These are phyloP conservation scores for Geranium incanum DNA, from an alignment of 441 rosid genomes.

Conservation along the genomic window DNA sequence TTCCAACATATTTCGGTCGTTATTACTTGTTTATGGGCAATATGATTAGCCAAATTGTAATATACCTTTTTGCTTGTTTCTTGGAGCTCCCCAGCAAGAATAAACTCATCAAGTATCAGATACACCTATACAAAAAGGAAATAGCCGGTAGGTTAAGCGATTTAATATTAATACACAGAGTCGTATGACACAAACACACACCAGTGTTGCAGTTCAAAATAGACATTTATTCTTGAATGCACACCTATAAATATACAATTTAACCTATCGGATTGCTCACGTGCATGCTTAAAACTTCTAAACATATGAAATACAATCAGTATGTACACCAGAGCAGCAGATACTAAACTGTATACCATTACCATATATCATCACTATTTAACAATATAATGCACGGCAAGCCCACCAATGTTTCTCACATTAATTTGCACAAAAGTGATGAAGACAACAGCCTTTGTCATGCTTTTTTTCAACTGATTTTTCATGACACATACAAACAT, in stretches of 20 bases:
- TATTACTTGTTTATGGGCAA: neutral
- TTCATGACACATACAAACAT: neutral
- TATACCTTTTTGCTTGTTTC: conserved; percentile 95
- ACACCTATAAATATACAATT: neutral
- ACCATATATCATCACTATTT: neutral
- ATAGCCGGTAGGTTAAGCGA: neutral
- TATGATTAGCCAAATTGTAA: neutral
- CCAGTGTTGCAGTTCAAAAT: neutral
- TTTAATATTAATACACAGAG: neutral
- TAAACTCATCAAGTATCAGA: conserved; percentile 90
- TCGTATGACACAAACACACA: neutral
- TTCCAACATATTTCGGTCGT: neutral
- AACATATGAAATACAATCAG: neutral
- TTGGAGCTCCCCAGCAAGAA: conserved; percentile 99
- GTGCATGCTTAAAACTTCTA: neutral
- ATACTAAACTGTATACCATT: neutral
- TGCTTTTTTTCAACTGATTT: neutral
- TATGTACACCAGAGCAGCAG: neutral
- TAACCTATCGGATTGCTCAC: neutral
- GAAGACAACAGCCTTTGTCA: neutral
- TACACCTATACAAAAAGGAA: conserved; percentile 47
- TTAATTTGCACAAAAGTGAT: no score
- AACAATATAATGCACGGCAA: no score
- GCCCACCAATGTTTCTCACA: no score
- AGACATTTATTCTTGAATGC: neutral